phyloP scores from a whole-genome alignment of 2,329 filamentous ascomycete genomes.

The Fusarium piperis region DNA sequence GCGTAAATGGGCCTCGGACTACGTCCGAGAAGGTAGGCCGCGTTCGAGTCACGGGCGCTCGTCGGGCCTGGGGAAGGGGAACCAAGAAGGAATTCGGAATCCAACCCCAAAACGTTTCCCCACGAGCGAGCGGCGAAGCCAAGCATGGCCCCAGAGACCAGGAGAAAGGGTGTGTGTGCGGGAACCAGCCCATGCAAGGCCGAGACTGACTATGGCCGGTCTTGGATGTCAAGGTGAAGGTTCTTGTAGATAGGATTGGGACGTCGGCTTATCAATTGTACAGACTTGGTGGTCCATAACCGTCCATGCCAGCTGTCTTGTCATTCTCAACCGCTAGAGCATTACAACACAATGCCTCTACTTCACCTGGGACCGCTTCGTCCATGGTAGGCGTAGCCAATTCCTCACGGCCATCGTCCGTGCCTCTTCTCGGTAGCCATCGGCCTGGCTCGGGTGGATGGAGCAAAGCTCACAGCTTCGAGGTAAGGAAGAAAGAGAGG shows the following conservation, averaged over 20 bases:
- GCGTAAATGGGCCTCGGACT: slow-evolving; percentile 34
- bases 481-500: slow-evolving; percentile 9
- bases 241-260: not conserved
- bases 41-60: slow-evolving; percentile 26
- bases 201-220: slow-evolving; percentile 1
- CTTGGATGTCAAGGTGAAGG: slow-evolving; percentile 11
- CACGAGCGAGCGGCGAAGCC: slow-evolving; percentile 3
- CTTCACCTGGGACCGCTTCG: not conserved
- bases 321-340: not conserved
- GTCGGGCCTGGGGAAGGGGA: slow-evolving; percentile 39
- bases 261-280: not conserved
- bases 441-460: slow-evolving; percentile 50
- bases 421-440: slow-evolving; percentile 45
- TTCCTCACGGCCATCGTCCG: slow-evolving; percentile 38
- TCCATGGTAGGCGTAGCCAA: not conserved
- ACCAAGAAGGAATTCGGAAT: slow-evolving; percentile 15
- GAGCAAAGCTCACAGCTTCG: slow-evolving; percentile 30
- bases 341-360: not conserved
- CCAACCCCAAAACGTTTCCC: slow-evolving; percentile 15
- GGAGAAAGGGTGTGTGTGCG: not conserved
- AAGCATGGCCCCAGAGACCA: not conserved
- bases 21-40: slow-evolving; percentile 29
- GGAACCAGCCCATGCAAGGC: slow-evolving; percentile 4
- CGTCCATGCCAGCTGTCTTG: not conserved
- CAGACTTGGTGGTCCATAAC: not conserved